These are phyloP conservation scores for Diaporthe humulicola DNA, from an alignment of 2,329 filamentous ascomycete species.

Conservation along the genomic window DNA sequence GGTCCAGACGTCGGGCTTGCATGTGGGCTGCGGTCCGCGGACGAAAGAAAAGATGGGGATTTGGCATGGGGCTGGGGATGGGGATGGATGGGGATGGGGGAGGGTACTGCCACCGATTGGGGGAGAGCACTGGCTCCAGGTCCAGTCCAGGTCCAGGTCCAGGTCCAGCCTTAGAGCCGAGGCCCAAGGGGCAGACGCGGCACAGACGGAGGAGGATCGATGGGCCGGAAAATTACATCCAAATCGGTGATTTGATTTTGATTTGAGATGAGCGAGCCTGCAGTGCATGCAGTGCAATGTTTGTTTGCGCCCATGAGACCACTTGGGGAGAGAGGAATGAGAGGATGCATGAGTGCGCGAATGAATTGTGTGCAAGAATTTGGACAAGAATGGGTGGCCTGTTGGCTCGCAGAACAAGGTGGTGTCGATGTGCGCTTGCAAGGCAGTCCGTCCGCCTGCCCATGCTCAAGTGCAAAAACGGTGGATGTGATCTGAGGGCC, in stretches of 20 bases:
- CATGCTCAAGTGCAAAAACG: neutral
- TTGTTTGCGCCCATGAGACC: neutral
- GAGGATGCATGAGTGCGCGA: neutral
- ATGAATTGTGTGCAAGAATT: neutral
- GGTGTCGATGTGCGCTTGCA: neutral
- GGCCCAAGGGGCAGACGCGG: slow-evolving; percentile 23
- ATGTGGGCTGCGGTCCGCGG: slow-evolving; percentile 29
- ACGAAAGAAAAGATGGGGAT: slow-evolving; percentile 27
- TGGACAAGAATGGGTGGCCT: neutral
- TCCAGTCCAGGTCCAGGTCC: neutral
- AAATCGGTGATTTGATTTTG: slow-evolving; percentile 23
- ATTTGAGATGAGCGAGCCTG: slow-evolving; percentile 12
- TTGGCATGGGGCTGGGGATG: slow-evolving; percentile 10
- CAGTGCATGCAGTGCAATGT: neutral
- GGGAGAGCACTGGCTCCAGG: slow-evolving; percentile 14
- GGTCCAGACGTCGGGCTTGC: slow-evolving; percentile 27
- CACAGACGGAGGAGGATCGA: slow-evolving; percentile 17
- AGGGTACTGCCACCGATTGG: slow-evolving; percentile 18
- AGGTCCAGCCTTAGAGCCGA: slow-evolving; percentile 26
- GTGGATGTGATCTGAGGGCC: neutral
- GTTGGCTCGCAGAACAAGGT: neutral
- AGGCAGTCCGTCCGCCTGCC: neutral
- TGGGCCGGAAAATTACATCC: slow-evolving; percentile 21
- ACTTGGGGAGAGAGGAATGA: neutral
- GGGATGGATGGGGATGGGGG: slow-evolving; percentile 1